Base-by-base conservation (phyloP, 2,329 filamentous ascomycete genomes). In the Didymella segeticola region DNA sequence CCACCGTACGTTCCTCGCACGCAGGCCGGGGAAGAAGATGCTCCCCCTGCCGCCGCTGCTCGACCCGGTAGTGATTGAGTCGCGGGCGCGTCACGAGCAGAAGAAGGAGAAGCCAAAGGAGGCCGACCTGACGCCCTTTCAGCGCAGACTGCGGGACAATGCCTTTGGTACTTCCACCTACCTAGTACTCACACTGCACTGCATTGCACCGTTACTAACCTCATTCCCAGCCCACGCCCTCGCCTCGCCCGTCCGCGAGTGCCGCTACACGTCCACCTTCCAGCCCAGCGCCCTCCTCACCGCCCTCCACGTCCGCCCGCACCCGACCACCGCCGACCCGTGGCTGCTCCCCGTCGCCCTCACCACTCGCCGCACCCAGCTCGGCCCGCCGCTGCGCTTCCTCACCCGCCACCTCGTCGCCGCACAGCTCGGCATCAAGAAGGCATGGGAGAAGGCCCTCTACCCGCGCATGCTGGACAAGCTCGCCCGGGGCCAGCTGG, bases 261-360 rank as follows among this genome's bases (percentile, higher is more conserved):
- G 87, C 63, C 64, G 72, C 19, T 67, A 82, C 26, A 85, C 86
- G 1, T 56, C 64, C 0, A 67, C 70, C 0, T 65, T 67, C 1
- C 71, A 90, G 6, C 89, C 89, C 1, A 73, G 71, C 12, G 85
- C 82, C 63, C 88, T 91, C 67, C 75, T 90, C 4, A 83, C 89
- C 48, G 78, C 83, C 26, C 86, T 91, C 55, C 79, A 81, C 23
- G 64, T 86, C 2, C 75, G 86, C 11, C 66, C 75, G 1, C 81
- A 89, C 49, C 86, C 86, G 0, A 73, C 79, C 9, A 84, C 82
- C 0, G 66, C 71, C 0, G 62, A 75, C 2, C 76, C 81, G 0
- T 89, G 84, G 83, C 83, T 81, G 69, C 76, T 86, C 14, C 87
- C 86, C 0, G 76, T 66, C 33, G 58, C 55, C 14, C 56, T 74